Conservation (phyloP, 768 basidiomycete genomes). For the Fibroporia radiculosa region DNA sequence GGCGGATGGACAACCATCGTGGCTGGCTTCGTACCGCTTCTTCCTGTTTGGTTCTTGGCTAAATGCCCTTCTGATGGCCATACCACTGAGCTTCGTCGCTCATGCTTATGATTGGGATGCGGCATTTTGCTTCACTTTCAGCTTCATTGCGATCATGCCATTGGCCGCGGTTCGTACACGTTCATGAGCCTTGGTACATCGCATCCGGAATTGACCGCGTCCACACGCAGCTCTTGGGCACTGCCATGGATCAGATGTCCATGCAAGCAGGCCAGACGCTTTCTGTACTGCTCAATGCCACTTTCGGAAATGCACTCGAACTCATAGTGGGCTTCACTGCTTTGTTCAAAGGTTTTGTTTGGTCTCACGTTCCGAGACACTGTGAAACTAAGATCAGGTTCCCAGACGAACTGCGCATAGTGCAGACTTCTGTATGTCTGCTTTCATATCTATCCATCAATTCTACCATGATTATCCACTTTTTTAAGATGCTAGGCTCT, state of each 20-base stretch:
- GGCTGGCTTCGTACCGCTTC: slow-evolving; percentile 46
- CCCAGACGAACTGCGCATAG: slow-evolving; percentile 73
- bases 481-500: slow-evolving; percentile 75
- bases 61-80: slow-evolving; percentile 72
- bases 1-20: slow-evolving; percentile 56
- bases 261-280: slow-evolving; percentile 75
- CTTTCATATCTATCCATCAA: not conserved
- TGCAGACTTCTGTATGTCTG: slow-evolving; percentile 74
- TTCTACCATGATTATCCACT: slow-evolving; percentile 4
- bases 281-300: slow-evolving; percentile 81
- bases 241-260: slow-evolving; percentile 77
- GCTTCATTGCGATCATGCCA: slow-evolving; percentile 79
- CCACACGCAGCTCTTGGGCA: slow-evolving; percentile 70
- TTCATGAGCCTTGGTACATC: no score
- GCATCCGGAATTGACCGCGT: no score
- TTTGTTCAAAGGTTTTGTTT: slow-evolving; percentile 55
- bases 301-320: slow-evolving; percentile 80
- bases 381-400: not conserved
- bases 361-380: not conserved
- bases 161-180: slow-evolving; percentile 64
- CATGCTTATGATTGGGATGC: slow-evolving; percentile 71
- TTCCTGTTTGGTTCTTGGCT: slow-evolving; percentile 61
- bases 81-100: slow-evolving; percentile 64
- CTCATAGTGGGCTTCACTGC: slow-evolving; percentile 88
- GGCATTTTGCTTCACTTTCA: slow-evolving; percentile 62